Evolutionary conservation across 2,329 filamentous ascomycete species (phyloP).

Genomic region (Hypoxylon sp.): DNA sequence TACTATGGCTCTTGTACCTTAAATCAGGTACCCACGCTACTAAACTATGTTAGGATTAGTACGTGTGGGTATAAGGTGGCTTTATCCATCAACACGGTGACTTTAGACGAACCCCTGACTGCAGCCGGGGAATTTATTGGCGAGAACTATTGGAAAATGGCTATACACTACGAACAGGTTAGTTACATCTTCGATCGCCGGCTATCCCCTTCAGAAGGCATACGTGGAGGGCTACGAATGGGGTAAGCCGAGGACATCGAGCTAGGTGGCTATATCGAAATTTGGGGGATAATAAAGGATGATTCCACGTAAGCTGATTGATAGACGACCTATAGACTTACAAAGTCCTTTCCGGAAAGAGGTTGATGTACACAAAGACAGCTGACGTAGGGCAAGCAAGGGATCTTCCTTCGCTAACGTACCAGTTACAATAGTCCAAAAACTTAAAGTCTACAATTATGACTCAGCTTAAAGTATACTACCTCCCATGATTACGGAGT

Average conservation of each 20-base stretch:
- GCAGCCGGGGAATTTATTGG: constrained; percentile 24
- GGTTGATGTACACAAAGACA: constrained; percentile 13
- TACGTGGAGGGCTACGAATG: neutral
- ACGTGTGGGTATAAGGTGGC: too few relatives aligned
- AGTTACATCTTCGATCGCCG: neutral
- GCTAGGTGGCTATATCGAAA: neutral
- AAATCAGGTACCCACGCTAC: too few relatives aligned
- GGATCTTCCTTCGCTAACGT: constrained; percentile 7
- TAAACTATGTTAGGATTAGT: too few relatives aligned
- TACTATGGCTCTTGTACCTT: too few relatives aligned
- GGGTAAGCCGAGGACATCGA: neutral
- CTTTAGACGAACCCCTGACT: too few relatives aligned
- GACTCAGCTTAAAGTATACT: neutral
- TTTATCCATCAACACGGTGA: too few relatives aligned
- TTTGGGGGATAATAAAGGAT: neutral
- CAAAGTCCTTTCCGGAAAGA: neutral
- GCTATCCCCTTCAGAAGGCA: neutral
- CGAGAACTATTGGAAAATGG: constrained; percentile 15
- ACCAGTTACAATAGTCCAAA: neutral
- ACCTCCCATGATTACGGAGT: neutral
- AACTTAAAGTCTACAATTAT: neutral
- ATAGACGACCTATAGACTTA: neutral
- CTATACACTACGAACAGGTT: constrained; percentile 9
- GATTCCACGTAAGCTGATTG: constrained; percentile 20
- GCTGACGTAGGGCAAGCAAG: constrained; percentile 25